Conservation (phyloP, 345 rosid species). For the Salix koriyanagi region DNA sequence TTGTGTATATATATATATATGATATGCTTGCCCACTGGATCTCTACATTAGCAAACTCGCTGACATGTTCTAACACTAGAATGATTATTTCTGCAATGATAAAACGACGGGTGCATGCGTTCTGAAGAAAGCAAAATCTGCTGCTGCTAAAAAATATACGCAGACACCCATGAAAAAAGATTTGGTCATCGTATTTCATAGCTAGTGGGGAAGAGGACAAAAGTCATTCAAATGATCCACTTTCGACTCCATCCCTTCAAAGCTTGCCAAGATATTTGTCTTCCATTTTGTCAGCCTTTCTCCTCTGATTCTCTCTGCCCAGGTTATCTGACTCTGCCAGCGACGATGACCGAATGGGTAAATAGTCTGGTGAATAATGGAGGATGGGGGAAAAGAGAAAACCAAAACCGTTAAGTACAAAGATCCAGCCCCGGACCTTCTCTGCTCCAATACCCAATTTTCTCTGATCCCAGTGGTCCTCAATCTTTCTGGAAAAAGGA, state of each 20-base stretch:
- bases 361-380: not conserved
- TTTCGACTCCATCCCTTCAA: not conserved
- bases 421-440: not conserved
- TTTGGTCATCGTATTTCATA: not conserved
- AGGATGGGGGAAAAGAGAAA: not conserved
- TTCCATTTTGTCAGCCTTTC: slow-evolving; percentile 22
- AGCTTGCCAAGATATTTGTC: slow-evolving; percentile 2
- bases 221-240: slow-evolving; percentile 13
- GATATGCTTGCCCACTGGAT: no score
- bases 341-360: not conserved
- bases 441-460: not conserved
- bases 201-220: not conserved
- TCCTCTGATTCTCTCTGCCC: slow-evolving; percentile 24
- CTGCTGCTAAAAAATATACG: no score
- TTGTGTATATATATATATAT: no score
- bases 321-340: slow-evolving; percentile 23
- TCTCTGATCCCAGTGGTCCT: slow-evolving; percentile 27
- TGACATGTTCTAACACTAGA: no score
- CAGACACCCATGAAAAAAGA: not conserved
- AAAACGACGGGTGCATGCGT: no score
- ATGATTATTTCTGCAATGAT: no score
- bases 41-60: no score
- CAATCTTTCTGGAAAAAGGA: slow-evolving; percentile 5
- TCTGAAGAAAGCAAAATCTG: no score
- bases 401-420: not conserved